Conservation (phyloP, 768 basidiomycete species). For the Boletus subcaerulescens region DNA sequence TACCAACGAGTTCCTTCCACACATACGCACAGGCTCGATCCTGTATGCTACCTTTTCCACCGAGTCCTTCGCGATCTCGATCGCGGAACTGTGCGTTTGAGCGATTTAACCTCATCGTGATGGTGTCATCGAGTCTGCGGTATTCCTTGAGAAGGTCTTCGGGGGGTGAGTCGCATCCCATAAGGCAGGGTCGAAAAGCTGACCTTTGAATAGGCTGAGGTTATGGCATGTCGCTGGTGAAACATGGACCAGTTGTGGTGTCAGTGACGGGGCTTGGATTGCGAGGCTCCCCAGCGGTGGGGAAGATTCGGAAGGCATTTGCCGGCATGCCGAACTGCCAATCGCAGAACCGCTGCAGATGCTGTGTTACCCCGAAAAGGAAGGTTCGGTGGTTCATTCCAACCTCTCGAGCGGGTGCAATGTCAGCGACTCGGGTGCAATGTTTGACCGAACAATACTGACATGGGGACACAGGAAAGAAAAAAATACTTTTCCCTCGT, state of each 20-base stretch:
- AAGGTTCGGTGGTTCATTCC: slow-evolving; percentile 28
- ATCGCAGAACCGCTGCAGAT: slow-evolving; percentile 16
- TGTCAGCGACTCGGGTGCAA: too few species aligned
- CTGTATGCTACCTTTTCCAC: slow-evolving; percentile 52
- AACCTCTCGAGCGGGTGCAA: neutral
- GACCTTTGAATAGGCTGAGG: slow-evolving; percentile 72
- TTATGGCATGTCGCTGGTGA: slow-evolving; percentile 72
- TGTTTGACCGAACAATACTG: neutral
- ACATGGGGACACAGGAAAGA: neutral
- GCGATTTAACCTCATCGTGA: slow-evolving; percentile 78
- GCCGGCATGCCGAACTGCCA: slow-evolving; percentile 29
- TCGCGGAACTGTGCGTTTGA: slow-evolving; percentile 75
- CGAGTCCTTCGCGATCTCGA: slow-evolving; percentile 51
- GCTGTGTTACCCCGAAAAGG: slow-evolving; percentile 28
- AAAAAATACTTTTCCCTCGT: neutral
- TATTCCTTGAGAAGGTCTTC: slow-evolving; percentile 82
- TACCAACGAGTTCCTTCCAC: slow-evolving; percentile 79
- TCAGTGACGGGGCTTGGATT: slow-evolving; percentile 58
- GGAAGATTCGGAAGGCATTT: slow-evolving; percentile 42
- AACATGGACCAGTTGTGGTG: slow-evolving; percentile 67
- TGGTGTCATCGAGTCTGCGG: slow-evolving; percentile 73
- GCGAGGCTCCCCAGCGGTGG: slow-evolving; percentile 66
- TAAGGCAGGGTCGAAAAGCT: slow-evolving; percentile 7
- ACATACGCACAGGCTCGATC: slow-evolving; percentile 73
- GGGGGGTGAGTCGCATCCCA: slow-evolving; percentile 15